Conservation (phyloP, 1,284 basidiomycete genomes). For the Vanrija sp. region DNA sequence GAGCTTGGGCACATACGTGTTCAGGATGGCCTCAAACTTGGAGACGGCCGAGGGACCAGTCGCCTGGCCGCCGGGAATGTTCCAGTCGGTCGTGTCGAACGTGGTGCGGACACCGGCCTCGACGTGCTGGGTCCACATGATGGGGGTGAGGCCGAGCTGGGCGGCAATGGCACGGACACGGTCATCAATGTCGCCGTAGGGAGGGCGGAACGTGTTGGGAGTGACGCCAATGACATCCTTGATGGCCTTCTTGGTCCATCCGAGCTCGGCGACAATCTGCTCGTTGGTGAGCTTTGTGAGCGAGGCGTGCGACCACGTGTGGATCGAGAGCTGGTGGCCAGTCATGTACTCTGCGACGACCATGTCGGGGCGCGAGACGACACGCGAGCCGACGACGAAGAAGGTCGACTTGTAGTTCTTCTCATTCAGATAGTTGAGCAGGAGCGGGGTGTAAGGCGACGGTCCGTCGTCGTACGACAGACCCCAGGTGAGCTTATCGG, state of each 20-base stretch:
- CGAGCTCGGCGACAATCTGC: conserved; percentile 87
- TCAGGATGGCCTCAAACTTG: conserved; percentile 50
- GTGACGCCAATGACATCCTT: conserved; percentile 71
- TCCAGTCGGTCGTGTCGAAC: conserved; percentile 84
- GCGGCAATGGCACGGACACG: conserved; percentile 27
- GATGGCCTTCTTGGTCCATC: conserved; percentile 85
- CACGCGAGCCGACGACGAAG: conserved; percentile 40
- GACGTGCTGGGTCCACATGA: conserved; percentile 44
- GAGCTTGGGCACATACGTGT: conserved; percentile 40
- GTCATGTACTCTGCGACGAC: conserved; percentile 29
- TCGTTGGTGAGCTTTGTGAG: conserved; percentile 78
- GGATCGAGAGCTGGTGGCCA: conserved; percentile 48
- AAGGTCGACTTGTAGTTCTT: conserved; percentile 55
- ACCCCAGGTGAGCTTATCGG: conserved; percentile 57
- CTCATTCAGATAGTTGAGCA: conserved; percentile 53
- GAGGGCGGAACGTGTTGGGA: conserved; percentile 71
- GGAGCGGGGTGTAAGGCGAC: conserved; percentile 50
- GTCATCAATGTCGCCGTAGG: conserved; percentile 52
- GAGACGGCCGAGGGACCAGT: conserved; percentile 59
- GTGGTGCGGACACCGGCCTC: conserved; percentile 24
- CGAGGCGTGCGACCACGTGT: conserved; percentile 54
- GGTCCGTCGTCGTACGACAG: conserved; percentile 55
- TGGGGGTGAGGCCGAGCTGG: conserved; percentile 45
- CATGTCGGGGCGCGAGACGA: conserved; percentile 19
- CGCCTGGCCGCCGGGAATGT: conserved; percentile 66